phyloP scores from a whole-genome alignment of 2,329 filamentous ascomycete genomes.

The Gnomoniopsis sp. region DNA sequence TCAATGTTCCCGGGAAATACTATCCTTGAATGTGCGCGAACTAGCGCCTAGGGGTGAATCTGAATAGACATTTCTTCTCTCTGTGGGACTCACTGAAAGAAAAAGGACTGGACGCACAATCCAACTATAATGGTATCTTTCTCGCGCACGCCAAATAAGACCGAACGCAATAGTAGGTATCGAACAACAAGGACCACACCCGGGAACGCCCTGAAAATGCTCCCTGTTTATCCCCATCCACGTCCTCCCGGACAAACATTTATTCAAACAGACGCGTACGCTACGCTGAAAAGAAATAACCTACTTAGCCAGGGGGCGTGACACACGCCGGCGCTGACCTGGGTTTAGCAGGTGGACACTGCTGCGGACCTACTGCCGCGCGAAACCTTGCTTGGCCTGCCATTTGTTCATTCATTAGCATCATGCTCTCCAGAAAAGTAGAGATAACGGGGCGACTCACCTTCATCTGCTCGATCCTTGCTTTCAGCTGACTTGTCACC shows the following conservation, averaged over 20 bases:
- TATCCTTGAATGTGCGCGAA: too few relatives aligned
- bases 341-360: slow-evolving; percentile 10
- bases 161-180: neutral
- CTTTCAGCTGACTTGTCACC: slow-evolving; percentile 95
- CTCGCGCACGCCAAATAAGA: neutral
- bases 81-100: too few relatives aligned
- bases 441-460: slow-evolving; percentile 33
- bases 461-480: slow-evolving; percentile 99
- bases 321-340: slow-evolving; percentile 7
- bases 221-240: too few relatives aligned
- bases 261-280: too few relatives aligned
- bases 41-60: too few relatives aligned
- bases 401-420: neutral
- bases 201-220: slow-evolving; percentile 6
- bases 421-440: neutral
- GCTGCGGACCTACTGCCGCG: slow-evolving; percentile 18
- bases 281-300: neutral
- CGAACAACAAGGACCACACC: neutral
- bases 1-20: too few relatives aligned
- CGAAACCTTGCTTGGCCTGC: slow-evolving; percentile 19
- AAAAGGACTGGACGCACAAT: slow-evolving; percentile 2
- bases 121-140: slow-evolving; percentile 13
- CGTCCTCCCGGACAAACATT: too few relatives aligned
- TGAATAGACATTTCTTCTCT: too few relatives aligned
- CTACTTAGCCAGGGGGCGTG: neutral